Conservation (phyloP, 2,329 filamentous ascomycete genomes). For the Stagonosporopsis rhizophila region DNA sequence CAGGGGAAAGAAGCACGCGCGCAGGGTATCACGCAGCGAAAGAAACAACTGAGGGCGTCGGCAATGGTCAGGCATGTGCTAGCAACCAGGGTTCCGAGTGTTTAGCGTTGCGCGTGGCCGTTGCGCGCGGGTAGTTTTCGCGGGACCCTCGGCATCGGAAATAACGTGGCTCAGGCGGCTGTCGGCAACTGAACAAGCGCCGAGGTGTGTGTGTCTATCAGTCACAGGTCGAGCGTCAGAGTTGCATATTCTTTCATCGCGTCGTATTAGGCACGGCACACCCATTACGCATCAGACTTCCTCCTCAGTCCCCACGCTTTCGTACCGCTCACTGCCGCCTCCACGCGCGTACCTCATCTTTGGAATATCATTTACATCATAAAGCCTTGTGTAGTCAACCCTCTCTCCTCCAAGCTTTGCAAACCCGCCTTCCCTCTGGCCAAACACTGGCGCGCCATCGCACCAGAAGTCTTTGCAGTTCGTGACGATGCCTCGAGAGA, state of each 20-base stretch:
- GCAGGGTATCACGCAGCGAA: constrained; percentile 11
- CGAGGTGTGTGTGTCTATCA: background rate
- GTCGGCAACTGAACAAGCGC: constrained; percentile 15
- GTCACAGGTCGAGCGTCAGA: background rate
- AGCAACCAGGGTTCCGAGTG: constrained; percentile 3
- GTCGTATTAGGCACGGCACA: background rate
- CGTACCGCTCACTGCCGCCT: constrained; percentile 59
- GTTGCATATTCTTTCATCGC: background rate
- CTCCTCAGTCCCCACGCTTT: constrained; percentile 60
- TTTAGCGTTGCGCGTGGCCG: constrained; percentile 21
- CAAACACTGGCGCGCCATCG: constrained; percentile 83
- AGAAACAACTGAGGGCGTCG: background rate
- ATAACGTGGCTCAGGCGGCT: constrained; percentile 5
- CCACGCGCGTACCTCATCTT: constrained; percentile 65
- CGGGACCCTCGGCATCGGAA: constrained; percentile 26
- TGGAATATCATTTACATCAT: constrained; percentile 90
- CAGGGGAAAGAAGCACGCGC: background rate
- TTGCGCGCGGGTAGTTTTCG: constrained; percentile 31
- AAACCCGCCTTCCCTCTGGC: constrained; percentile 73
- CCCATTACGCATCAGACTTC: constrained; percentile 23
- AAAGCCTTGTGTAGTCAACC: constrained; percentile 88
- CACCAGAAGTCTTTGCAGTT: constrained; percentile 99
- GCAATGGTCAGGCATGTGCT: constrained; percentile 18
- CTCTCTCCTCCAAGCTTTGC: constrained; percentile 78
- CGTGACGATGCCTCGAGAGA: constrained; percentile 78